These are phyloP conservation scores for Endocalyx cinctus DNA, from an alignment of 2,329 filamentous ascomycete species.

Conservation along the genomic window DNA sequence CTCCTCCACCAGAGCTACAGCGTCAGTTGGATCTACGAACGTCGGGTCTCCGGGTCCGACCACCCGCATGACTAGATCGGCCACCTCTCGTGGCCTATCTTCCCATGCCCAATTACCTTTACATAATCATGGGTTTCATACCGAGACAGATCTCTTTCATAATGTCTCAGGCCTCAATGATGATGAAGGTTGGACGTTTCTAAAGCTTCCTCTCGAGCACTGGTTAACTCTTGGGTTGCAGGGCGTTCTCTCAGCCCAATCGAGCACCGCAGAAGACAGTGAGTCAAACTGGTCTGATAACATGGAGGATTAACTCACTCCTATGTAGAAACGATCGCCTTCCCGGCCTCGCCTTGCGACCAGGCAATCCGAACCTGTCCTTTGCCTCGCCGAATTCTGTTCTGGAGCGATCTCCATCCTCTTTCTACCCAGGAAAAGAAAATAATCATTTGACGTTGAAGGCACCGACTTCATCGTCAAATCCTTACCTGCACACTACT, in stretches of 20 bases:
- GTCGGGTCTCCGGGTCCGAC: too few relatives aligned
- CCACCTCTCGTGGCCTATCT: too few relatives aligned
- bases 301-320: conserved; percentile 11
- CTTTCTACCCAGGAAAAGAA: conserved; percentile 25
- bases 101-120: conserved; percentile 16
- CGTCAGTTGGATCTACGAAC: too few relatives aligned
- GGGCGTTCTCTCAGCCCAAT: conserved; percentile 10
- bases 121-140: conserved; percentile 21
- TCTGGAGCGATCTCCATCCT: conserved; percentile 20
- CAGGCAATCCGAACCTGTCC: conserved; percentile 33
- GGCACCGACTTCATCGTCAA: conserved; percentile 15
- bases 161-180: conserved; percentile 9
- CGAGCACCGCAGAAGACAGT: conserved; percentile 18
- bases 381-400: conserved; percentile 23
- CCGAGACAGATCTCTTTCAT: conserved; percentile 10
- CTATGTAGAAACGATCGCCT: conserved; percentile 30
- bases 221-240: conserved; percentile 17
- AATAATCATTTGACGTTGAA: conserved; percentile 23
- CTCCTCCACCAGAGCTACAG: too few relatives aligned
- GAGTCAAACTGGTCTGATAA: conserved; percentile 14
- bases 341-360: conserved; percentile 31
- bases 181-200: conserved; percentile 22
- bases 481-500: conserved; percentile 22
- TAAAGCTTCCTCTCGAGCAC: conserved; percentile 8
- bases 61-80: too few relatives aligned